Conservation (phyloP, 2,329 filamentous ascomycete genomes). For the Fusarium gaditjirri region DNA sequence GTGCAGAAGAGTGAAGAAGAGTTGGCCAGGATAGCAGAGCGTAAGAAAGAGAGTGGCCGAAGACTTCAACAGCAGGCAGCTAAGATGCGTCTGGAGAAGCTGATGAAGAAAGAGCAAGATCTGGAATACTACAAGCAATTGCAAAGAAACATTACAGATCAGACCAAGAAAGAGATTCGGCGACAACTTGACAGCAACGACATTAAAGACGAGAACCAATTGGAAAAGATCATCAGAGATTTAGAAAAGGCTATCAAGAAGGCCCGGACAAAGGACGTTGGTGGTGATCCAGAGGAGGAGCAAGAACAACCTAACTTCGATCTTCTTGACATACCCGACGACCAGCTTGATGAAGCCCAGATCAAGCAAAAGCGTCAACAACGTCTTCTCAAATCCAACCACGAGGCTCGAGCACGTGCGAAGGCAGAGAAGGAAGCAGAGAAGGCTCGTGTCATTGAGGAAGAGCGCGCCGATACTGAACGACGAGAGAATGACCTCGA, state of each 20-base stretch:
- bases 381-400: conserved; percentile 90
- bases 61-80: conserved; percentile 94
- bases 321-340: conserved; percentile 88
- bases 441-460: conserved; percentile 83
- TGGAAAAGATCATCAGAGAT: conserved; percentile 87
- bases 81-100: conserved; percentile 94
- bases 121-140: conserved; percentile 92
- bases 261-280: conserved; percentile 92
- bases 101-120: conserved; percentile 96
- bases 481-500: conserved; percentile 86
- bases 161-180: conserved; percentile 91
- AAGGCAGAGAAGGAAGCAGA: conserved; percentile 97
- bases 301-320: conserved; percentile 87
- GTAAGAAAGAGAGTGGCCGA: conserved; percentile 92
- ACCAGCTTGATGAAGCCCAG: conserved; percentile 89
- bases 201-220: conserved; percentile 86
- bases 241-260: conserved; percentile 91
- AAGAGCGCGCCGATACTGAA: conserved; percentile 85
- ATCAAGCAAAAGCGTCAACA: conserved; percentile 95
- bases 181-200: conserved; percentile 89
- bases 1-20: conserved; percentile 95
- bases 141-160: conserved; percentile 74
- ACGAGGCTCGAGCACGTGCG: conserved; percentile 91
- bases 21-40: conserved; percentile 87
- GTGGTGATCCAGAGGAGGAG: conserved; percentile 82